Percentiles rank a stretch among this genome's conserved stretches.
Conservation (phyloP, 352 stramenopile genomes). For the Pythium rishiriense region DNA sequence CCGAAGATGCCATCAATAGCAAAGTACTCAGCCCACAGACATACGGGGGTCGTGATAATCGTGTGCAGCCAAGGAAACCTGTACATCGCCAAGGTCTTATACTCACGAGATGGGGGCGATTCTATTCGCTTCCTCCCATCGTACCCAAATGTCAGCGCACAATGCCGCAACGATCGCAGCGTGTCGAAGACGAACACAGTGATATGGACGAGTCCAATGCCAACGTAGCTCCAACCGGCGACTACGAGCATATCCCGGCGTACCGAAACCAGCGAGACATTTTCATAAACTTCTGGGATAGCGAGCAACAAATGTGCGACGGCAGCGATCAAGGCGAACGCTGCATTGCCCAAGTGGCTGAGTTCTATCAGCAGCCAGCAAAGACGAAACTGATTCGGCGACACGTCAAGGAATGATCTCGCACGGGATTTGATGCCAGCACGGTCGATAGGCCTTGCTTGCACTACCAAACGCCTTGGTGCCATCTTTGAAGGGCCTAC, state of each 20-base stretch:
- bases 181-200: background rate
- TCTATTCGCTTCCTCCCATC: too few relatives aligned
- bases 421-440: too few relatives aligned
- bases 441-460: too few relatives aligned
- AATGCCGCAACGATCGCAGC: background rate
- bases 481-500: too few relatives aligned
- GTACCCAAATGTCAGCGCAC: background rate
- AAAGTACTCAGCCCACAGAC: background rate
- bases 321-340: background rate
- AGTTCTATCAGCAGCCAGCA: slow-evolving; percentile 1
- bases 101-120: too few relatives aligned
- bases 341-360: slow-evolving; percentile 1
- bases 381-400: background rate
- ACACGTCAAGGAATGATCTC: background rate
- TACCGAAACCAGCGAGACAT: background rate
- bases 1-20: background rate
- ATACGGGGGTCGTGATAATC: background rate
- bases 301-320: background rate
- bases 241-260: background rate
- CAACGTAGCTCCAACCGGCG: slow-evolving; percentile 8
- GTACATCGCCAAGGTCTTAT: too few relatives aligned
- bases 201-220: background rate
- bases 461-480: too few relatives aligned
- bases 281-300: background rate
- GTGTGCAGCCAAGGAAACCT: background rate